Base-by-base conservation (phyloP, 2,329 filamentous ascomycete genomes). In the Cryoendolithus antarcticus region DNA sequence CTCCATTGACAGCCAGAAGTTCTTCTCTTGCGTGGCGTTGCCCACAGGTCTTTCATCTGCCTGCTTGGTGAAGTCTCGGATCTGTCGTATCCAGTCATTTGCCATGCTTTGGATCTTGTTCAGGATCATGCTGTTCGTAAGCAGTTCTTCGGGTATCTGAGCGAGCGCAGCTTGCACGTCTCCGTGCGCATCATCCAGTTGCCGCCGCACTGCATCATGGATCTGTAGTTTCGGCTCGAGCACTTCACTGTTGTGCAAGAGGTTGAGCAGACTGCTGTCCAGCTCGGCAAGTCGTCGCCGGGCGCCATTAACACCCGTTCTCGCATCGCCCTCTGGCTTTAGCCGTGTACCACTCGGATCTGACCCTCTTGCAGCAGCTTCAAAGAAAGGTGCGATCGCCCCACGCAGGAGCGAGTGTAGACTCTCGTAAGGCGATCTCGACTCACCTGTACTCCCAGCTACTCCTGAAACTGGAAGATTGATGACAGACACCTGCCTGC, bases 1-100 rank as follows among this genome's bases (percentile, higher is more conserved):
- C 62, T 98, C 93, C 83, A 98, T 94, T 2, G 86, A 93, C 37
- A 98, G 63, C 91, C 91, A 99, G 57, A 98, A 98, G 62, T 95
- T 95, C 61, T 98, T 94, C 62, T 99, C 91, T 60, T 96, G 91
- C 41, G 85, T 89, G 28, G 91, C 91, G 13, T 86, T 93, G 27
- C 78, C 72, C 48, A 74, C 71, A 59, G 80, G 58, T 1, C 85
- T 78, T 52, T 98, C 91, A 54, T 86, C 79, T 32, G 86, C 85
- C 69, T 94, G 82, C 64, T 93, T 93, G 30, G 91, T 98, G 51
- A 95, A 93, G 35, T 82, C 81, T 60, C 95, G 89, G 48, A 99
- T 98, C 8, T 89, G 93, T 65, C 93, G 93, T 65, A 98, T 98
- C 91, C 91, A 99, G 46, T 81, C 80, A 60, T 96, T 98, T 44